A percentile compares a stretch with the other conserved stretches of the same genome.
phyloP scores from a whole-genome alignment of 2,329 filamentous ascomycete species.

The Aspergillus sp. region DNA sequence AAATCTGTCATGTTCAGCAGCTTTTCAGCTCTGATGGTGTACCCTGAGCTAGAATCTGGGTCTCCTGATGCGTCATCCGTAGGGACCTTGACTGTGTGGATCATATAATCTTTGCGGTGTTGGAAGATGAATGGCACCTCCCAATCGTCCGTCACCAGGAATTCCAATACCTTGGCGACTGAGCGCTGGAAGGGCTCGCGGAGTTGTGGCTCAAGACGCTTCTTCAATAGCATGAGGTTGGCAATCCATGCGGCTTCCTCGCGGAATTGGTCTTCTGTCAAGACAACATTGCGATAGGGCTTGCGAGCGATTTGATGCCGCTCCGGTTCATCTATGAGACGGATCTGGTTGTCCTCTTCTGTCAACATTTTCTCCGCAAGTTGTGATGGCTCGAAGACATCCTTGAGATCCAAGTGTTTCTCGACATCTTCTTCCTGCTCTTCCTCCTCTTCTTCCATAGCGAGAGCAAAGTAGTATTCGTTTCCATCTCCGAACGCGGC shows the following conservation, averaged over 20 bases:
- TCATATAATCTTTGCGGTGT: constrained; percentile 96
- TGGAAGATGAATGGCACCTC: constrained; percentile 98
- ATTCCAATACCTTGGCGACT: constrained; percentile 89
- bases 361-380: constrained; percentile 92
- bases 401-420: constrained; percentile 88
- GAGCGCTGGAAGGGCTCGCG: constrained; percentile 83
- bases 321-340: constrained; percentile 86
- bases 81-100: constrained; percentile 77
- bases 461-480: constrained; percentile 93
- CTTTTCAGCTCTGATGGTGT: constrained; percentile 78
- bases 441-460: constrained; percentile 81
- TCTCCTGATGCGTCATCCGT: constrained; percentile 67
- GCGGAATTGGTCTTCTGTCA: constrained; percentile 81
- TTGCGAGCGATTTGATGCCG: constrained; percentile 91
- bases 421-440: constrained; percentile 79
- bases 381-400: constrained; percentile 97
- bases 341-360: constrained; percentile 91
- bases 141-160: constrained; percentile 91
- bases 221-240: constrained; percentile 86
- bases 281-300: constrained; percentile 79
- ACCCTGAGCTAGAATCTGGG: constrained; percentile 68
- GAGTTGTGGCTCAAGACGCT: constrained; percentile 72
- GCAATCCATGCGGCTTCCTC: constrained; percentile 94
- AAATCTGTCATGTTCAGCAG: constrained; percentile 89
- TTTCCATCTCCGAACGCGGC: constrained; percentile 94